Base-by-base conservation (phyloP, 2,329 filamentous ascomycete genomes). In the Fusarium penzigii region DNA sequence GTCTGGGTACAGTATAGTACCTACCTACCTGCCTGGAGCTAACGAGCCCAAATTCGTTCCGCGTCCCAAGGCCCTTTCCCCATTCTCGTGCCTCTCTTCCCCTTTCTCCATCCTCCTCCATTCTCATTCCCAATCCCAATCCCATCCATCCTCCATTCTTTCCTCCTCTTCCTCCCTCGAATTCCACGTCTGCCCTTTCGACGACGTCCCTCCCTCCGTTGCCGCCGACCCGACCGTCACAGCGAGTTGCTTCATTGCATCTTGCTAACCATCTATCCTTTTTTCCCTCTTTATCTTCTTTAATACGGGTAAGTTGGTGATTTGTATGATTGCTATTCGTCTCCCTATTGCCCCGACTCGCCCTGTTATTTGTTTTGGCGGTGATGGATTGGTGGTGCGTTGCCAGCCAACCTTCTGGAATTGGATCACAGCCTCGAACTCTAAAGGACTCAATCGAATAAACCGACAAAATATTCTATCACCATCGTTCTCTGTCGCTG, bases 21-120 rank as follows among this genome's bases (percentile, higher is more conserved):
- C 20, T 25, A 25, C 20, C 20, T 25, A 25, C 5, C 4, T 25
- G 7, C 20, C 20, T 25, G 20, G 20, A 25, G 20, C 20, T 25
- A 25, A 25, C 20, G 20, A 25, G 20, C 20, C 20, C 20, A 25
- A 25, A 25, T 7, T 7, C 20, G 32, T 14, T 36, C 10, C 10
- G 32, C 10, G 32, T 36, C 13, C 32, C 32, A 14, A 11, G 32
- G 5, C 32, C 32, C 42, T 50, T 46, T 58, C 56, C 49, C 52
- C 44, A 52, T 48, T 42, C 50, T 56, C 50, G 55, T 54, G 44
- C 56, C 53, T 52, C 54, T 61, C 59, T 63, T 60, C 55, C 60
- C 62, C 60, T 56, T 65, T 65, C 53, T 55, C 62, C 56, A 55
- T 58, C 48, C 48, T 47, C 44, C 45, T 53, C 52, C 61, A 59